Evolutionary conservation across 2,329 filamentous ascomycete genomes (phyloP).

Genomic region (Lasiodiplodia theobromae): DNA sequence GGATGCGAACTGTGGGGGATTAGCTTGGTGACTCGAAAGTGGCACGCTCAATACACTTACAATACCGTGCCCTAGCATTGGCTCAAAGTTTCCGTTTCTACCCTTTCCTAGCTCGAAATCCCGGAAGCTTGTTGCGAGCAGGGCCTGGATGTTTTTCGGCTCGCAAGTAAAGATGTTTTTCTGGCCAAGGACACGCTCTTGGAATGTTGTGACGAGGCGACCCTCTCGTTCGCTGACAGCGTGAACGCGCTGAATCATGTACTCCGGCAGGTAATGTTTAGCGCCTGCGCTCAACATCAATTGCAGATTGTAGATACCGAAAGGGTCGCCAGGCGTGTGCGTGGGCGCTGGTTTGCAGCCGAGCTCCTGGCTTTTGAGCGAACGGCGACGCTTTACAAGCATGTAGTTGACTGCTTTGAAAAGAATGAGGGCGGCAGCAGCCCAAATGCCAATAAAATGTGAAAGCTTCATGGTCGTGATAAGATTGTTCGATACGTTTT

Average conservation of each 20-base stretch:
- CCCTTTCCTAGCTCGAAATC: constrained; percentile 50
- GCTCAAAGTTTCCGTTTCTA: constrained; percentile 44
- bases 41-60: background rate
- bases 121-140: constrained; percentile 54
- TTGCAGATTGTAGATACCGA: constrained; percentile 60
- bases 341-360: constrained; percentile 57
- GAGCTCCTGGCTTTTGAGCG: constrained; percentile 47
- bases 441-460: constrained; percentile 36
- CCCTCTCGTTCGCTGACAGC: constrained; percentile 36
- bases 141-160: constrained; percentile 57
- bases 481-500: too few species aligned
- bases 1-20: constrained; percentile 47
- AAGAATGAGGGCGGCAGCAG: constrained; percentile 43
- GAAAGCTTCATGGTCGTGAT: too few species aligned
- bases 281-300: constrained; percentile 49
- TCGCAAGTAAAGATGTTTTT: constrained; percentile 51
- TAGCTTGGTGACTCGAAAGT: too few species aligned
- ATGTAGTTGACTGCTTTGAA: constrained; percentile 46
- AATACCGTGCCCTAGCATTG: constrained; percentile 53
- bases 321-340: constrained; percentile 57
- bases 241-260: constrained; percentile 35
- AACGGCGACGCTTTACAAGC: constrained; percentile 40
- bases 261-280: constrained; percentile 42
- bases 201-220: constrained; percentile 38
- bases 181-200: constrained; percentile 51